Evolutionary conservation across 495 filamentous ascomycete species (phyloP).

Genomic region (Zalerion maritima): DNA sequence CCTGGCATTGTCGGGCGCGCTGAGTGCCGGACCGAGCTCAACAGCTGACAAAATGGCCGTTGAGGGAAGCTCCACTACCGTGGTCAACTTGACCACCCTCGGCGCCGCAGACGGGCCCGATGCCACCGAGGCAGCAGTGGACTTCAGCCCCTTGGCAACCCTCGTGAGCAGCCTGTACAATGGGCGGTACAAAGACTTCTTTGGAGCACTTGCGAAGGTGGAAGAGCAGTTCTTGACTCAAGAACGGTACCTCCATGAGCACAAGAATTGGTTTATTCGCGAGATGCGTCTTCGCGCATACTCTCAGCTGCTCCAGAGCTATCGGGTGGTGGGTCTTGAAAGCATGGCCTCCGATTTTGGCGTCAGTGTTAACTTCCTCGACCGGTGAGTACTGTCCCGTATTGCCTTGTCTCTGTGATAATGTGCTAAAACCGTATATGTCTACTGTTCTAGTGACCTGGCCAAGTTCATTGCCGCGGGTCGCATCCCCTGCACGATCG

Average conservation of each 20-base stretch:
- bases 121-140: conserved; percentile 57
- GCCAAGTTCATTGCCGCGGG: conserved; percentile 93
- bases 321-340: conserved; percentile 84
- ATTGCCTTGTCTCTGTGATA: neutral
- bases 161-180: conserved; percentile 83
- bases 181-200: conserved; percentile 87
- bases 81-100: conserved; percentile 71
- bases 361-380: conserved; percentile 87
- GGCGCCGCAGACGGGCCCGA: conserved; percentile 55
- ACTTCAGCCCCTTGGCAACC: conserved; percentile 67
- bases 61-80: conserved; percentile 42
- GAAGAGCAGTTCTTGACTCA: conserved; percentile 88
- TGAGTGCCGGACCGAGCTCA: conserved; percentile 64
- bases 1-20: conserved; percentile 58
- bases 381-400: conserved; percentile 47
- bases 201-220: conserved; percentile 74
- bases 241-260: conserved; percentile 87
- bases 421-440: neutral
- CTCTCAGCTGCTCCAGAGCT: conserved; percentile 92
- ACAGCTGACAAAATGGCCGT: conserved; percentile 68
- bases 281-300: conserved; percentile 96
- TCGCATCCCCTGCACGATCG: conserved; percentile 89
- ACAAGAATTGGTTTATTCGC: conserved; percentile 87
- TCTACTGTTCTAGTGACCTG: conserved; percentile 49
- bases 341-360: conserved; percentile 97